Base-by-base conservation (phyloP, 352 stramenopile species). In the Aphanomyces invadans region DNA sequence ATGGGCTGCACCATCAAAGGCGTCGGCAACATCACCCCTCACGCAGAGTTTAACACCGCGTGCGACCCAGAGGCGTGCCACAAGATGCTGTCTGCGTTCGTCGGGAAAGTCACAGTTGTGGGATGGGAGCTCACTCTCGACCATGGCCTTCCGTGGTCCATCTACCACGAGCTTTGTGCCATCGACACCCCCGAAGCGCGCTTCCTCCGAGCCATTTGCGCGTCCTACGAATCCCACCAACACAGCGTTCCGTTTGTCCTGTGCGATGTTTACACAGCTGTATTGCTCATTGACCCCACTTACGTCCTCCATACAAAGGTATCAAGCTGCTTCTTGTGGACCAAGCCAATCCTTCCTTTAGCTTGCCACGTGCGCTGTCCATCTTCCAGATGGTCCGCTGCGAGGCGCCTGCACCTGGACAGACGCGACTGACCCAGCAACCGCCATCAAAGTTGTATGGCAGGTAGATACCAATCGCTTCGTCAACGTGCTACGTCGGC, bases 41-140 rank as follows among this genome's bases (percentile, higher is more conserved):
- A 90, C 70, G 61, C 79, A 0, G 85, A 93, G 67, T 93, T 90
- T 64, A 93, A 93, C 69, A 80, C 89, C 19, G 79, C 75, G 42
- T 90, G 83, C 65, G 85, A 93, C 69, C 85, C 85, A 4, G 85
- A 93, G 68, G 85, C 85, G 1, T 86, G 83, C 17, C 71, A 79
- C 55, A 91, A 90, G 25, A 66, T 86, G 70, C 77, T 91, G 70
- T 83, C 79, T 71, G 70, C 45, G 15, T 56, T 60, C 26, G 75
- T 80, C 32, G 73, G 77, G 23, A 83, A 91, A 68, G 72, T 91
- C 25, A 62, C 78, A 23, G 76, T 90, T 32, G 65, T 93, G 65
- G 81, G 82, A 12, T 83, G 89, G 68, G 84, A 93, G 74, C 89
- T 81, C 15, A 79, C 64, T 23, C 68, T 67, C 17, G 81, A 93